A percentile compares a stretch with the other conserved stretches of the same genome.
These are phyloP conservation scores for Candida dajiaensis DNA, from an alignment of 805 yeast genomes.

Conservation along the genomic window DNA sequence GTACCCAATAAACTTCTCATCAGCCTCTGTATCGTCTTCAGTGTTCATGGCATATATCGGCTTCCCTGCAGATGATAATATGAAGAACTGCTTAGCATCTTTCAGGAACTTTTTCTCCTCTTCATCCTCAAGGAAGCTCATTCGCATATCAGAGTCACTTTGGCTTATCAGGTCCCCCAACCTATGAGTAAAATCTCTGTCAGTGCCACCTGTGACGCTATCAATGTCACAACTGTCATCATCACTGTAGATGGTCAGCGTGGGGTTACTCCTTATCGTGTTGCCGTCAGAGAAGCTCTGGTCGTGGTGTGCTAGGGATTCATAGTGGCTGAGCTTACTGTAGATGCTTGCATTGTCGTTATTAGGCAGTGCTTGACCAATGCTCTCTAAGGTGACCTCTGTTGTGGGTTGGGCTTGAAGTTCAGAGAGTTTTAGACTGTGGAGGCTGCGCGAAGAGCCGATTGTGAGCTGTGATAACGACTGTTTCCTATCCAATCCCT, in stretches of 20 bases:
- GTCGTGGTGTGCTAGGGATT: slow-evolving; percentile 2
- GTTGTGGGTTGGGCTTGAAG: slow-evolving; percentile 29
- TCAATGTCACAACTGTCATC: slow-evolving; percentile 10
- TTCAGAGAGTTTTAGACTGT: slow-evolving; percentile 13
- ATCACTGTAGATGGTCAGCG: slow-evolving; percentile 24
- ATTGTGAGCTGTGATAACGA: slow-evolving; percentile 19
- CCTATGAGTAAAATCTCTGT: slow-evolving; percentile 11
- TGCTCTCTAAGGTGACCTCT: slow-evolving; percentile 23
- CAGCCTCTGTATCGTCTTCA: slow-evolving; percentile 47
- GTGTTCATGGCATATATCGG: slow-evolving; percentile 64
- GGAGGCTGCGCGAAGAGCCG: slow-evolving; percentile 11
- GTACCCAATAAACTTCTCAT: slow-evolving; percentile 59
- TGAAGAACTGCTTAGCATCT: slow-evolving; percentile 59
- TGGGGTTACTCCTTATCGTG: slow-evolving; percentile 24
- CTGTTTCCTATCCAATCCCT: slow-evolving; percentile 10
- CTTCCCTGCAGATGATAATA: slow-evolving; percentile 81
- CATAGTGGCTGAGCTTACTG: slow-evolving; percentile 1
- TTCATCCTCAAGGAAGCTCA: slow-evolving; percentile 9
- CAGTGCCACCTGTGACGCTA: slow-evolving; percentile 2
- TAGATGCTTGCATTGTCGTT: slow-evolving; percentile 3
- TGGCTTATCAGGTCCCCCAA: slow-evolving; percentile 23
- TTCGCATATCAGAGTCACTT: slow-evolving; percentile 12
- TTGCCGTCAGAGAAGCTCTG: slow-evolving; percentile 12
- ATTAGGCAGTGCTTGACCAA: background rate
- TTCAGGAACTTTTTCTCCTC: slow-evolving; percentile 8